phyloP scores from a whole-genome alignment of 208 protist genomes.

The Leishmania mexicana region DNA sequence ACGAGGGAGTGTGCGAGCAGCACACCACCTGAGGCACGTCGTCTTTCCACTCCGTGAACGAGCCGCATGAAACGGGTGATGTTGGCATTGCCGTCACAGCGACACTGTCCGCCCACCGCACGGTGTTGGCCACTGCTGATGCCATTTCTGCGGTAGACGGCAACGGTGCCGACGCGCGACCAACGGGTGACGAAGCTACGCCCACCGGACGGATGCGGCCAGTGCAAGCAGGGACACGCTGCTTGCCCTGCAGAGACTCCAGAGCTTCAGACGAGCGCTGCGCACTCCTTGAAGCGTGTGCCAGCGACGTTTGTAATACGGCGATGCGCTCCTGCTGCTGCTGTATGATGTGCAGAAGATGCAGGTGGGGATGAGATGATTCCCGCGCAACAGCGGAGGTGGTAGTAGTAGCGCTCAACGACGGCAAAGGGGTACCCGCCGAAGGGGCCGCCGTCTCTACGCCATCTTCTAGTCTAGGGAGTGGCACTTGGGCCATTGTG shows the following conservation, averaged over 20 bases:
- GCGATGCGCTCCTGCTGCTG: slow-evolving; percentile 33
- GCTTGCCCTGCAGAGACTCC: not conserved
- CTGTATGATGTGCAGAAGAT: slow-evolving; percentile 21
- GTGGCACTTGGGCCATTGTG: not conserved
- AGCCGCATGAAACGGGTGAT: not conserved
- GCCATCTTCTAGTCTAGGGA: not conserved
- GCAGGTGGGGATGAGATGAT: not conserved
- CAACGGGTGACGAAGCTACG: not conserved
- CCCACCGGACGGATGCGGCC: not conserved
- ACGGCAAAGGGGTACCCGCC: not conserved
- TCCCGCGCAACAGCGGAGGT: not conserved
- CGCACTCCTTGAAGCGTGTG: not conserved
- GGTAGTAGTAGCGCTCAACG: not conserved
- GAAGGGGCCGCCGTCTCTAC: not conserved
- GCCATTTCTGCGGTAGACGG: not conserved
- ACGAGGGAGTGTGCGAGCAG: slow-evolving; percentile 6
- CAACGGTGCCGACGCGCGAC: not conserved
- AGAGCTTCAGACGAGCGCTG: not conserved
- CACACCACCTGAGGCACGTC: not conserved
- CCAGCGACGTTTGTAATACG: slow-evolving; percentile 21
- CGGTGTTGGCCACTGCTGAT: not conserved
- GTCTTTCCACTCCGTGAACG: not conserved
- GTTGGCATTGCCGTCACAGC: not conserved
- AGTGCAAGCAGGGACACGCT: not conserved
- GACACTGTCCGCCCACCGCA: slow-evolving; percentile 7